Base-by-base conservation (phyloP, 2,329 filamentous ascomycete genomes). In the Zymoseptoria ardabiliae region DNA sequence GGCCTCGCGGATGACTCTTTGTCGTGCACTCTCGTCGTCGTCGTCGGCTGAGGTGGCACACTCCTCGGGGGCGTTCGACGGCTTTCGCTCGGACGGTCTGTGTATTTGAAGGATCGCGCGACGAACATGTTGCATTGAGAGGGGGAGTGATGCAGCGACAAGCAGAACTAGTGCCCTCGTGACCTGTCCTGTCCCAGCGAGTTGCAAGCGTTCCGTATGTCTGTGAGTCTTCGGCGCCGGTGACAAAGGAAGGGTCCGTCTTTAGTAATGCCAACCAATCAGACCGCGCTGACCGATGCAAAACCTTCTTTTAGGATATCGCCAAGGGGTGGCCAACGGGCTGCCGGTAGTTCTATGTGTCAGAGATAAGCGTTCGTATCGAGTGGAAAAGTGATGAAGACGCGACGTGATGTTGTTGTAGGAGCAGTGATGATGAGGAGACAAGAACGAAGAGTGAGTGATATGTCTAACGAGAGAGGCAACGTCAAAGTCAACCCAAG, bases 91-190 rank as follows among this genome's bases (percentile, higher is more conserved):
- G 54, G 54, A 23, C 50, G 54, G 51, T 67, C 60, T 57, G 60
- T 59, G 68, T 76, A 77, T 58, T 73, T 72, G 68, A 75, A 79
- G 60, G 75, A 75, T 65, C 76, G 73, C 67, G 77, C 76, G 67
- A 78, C 76, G 70, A 79, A 74, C 75, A 78, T 78, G 54, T 45
- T 45, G 35, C 35, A 45, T 45, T 45, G 25, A 28, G 25, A 28
- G 25, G 25, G 35, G 35, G 35, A 17, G 4, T n/a, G 35, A 45
- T 17, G 35, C 13, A n/a, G 35, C 35, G 6, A 45, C 35, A 45
- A 45, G 11, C 35, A 45, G 6, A 45, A n/a, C 13, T 45, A n/a
- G 35, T 45, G 13, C 35, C 35, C 13, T 45, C 13, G 17, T 45
- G 35, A 28, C 35, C 35, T 13, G 35, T 13, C 17, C 5, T n/a